Conservation (phyloP, 495 filamentous ascomycete species). For the Pyrenopolyporus hunteri region DNA sequence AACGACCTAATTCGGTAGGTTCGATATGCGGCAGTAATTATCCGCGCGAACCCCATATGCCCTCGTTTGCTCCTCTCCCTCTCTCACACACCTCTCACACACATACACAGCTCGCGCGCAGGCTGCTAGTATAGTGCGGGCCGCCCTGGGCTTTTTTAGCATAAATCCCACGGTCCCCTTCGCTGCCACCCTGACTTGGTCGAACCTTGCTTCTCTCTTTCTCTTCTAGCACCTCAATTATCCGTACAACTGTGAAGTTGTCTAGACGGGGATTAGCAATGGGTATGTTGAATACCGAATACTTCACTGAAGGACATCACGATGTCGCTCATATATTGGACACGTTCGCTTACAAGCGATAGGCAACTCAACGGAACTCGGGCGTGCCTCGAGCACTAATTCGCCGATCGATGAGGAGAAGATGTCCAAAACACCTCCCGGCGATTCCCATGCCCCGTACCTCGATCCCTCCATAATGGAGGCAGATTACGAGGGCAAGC, state of each 20-base stretch:
- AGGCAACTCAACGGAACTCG: slow-evolving; percentile 20
- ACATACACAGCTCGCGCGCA: neutral
- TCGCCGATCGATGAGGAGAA: slow-evolving; percentile 38
- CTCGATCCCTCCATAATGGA: slow-evolving; percentile 45
- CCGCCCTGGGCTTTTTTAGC: slow-evolving; percentile 22
- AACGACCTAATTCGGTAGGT: slow-evolving; percentile 13
- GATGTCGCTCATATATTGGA: neutral
- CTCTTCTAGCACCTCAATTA: slow-evolving; percentile 16
- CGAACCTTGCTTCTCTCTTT: slow-evolving; percentile 14
- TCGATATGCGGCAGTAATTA: slow-evolving; percentile 20
- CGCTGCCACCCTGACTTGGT: slow-evolving; percentile 14
- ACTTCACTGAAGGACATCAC: too few relatives aligned
- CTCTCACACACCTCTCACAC: neutral
- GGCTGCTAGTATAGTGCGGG: slow-evolving; percentile 1
- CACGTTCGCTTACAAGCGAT: slow-evolving; percentile 7
- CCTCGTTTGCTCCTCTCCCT: neutral
- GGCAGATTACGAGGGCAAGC: slow-evolving; percentile 54
- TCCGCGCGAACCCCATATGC: slow-evolving; percentile 13
- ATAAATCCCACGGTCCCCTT: slow-evolving; percentile 34
- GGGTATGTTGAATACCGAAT: slow-evolving; percentile 25
- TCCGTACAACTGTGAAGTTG: slow-evolving; percentile 10
- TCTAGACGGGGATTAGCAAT: slow-evolving; percentile 21
- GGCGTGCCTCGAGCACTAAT: slow-evolving; percentile 17
- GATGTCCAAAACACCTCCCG: slow-evolving; percentile 28
- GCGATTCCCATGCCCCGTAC: slow-evolving; percentile 37